Percentiles rank a stretch among this genome's conserved stretches.
Conservation (phyloP, 169 alveolate species). For the Plasmodium berghei region DNA sequence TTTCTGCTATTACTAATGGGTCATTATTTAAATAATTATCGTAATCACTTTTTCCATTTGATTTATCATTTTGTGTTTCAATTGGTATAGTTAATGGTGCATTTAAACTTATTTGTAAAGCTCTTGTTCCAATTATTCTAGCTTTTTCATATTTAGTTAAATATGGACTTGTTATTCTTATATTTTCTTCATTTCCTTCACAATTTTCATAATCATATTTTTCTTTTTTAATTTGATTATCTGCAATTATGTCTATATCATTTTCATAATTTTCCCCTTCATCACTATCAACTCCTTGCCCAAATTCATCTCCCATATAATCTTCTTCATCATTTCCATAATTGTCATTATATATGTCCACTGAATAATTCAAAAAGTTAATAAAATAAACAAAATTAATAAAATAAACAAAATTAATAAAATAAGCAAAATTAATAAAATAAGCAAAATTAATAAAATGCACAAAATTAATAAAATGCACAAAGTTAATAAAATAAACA, state of each 20-base stretch:
- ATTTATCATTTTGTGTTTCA: conserved; percentile 81
- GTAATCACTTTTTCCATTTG: conserved; percentile 83
- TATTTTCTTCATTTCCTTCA: conserved; percentile 82
- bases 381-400: conserved; percentile 4
- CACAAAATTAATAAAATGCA: too few relatives aligned
- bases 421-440: too few relatives aligned
- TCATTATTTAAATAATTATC: conserved; percentile 94
- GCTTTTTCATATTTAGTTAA: conserved; percentile 99
- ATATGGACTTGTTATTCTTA: conserved; percentile 93
- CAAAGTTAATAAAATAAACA: background rate
- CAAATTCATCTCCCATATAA: conserved; percentile 83
- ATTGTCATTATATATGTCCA: conserved; percentile 63
- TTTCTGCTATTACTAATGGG: conserved; percentile 98
- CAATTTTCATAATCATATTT: conserved; percentile 85
- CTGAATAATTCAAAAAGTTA: background rate
- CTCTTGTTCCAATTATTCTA: conserved; percentile 99
- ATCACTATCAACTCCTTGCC: conserved; percentile 86
- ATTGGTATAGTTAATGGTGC: conserved; percentile 97
- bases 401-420: too few relatives aligned
- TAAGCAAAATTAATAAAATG: too few relatives aligned
- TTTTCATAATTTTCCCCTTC: conserved; percentile 86
- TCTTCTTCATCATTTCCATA: conserved; percentile 70
- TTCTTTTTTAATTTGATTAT: conserved; percentile 80
- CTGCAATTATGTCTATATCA: conserved; percentile 84
- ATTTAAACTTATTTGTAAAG: conserved; percentile 98